phyloP scores from a whole-genome alignment of 805 yeast species.

The Clavispora carvajalis region DNA sequence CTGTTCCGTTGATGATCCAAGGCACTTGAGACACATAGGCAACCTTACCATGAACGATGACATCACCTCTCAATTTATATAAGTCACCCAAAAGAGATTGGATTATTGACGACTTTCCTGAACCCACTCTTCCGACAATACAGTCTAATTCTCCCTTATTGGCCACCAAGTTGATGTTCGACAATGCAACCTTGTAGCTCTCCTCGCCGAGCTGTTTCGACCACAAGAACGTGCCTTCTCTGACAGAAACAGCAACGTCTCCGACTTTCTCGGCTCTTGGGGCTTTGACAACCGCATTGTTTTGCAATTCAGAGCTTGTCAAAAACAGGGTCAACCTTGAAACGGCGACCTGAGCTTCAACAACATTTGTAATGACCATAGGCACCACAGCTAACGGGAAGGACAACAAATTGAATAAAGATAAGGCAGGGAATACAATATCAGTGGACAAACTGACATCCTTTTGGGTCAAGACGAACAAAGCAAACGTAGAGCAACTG shows the following conservation, averaged over 20 bases:
- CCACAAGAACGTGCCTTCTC: constrained; percentile 73
- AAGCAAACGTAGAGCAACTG: constrained; percentile 82
- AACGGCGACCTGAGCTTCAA: constrained; percentile 85
- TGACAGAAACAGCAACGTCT: constrained; percentile 59
- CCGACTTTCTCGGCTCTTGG: constrained; percentile 50
- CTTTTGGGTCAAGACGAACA: constrained; percentile 58
- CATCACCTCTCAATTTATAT: constrained; percentile 68
- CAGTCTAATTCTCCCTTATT: constrained; percentile 77
- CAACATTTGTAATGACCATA: constrained; percentile 74
- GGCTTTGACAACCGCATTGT: constrained; percentile 60
- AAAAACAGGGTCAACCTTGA: constrained; percentile 71
- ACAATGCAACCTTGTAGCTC: constrained; percentile 58
- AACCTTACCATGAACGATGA: constrained; percentile 64
- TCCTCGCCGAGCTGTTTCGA: constrained; percentile 56
- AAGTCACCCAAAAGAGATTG: constrained; percentile 81
- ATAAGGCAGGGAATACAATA: constrained; percentile 83
- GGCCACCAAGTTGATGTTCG: constrained; percentile 56
- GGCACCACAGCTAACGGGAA: constrained; percentile 95
- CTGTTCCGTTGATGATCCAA: constrained; percentile 95
- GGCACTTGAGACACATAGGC: constrained; percentile 94
- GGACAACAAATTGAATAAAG: constrained; percentile 79
- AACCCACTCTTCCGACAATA: constrained; percentile 84
- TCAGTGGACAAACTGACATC: constrained; percentile 74
- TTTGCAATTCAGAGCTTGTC: constrained; percentile 72
- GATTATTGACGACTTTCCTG: constrained; percentile 81